These are phyloP conservation scores for Naegleria lovaniensis DNA, from an alignment of 208 protist genomes.

Conservation along the genomic window DNA sequence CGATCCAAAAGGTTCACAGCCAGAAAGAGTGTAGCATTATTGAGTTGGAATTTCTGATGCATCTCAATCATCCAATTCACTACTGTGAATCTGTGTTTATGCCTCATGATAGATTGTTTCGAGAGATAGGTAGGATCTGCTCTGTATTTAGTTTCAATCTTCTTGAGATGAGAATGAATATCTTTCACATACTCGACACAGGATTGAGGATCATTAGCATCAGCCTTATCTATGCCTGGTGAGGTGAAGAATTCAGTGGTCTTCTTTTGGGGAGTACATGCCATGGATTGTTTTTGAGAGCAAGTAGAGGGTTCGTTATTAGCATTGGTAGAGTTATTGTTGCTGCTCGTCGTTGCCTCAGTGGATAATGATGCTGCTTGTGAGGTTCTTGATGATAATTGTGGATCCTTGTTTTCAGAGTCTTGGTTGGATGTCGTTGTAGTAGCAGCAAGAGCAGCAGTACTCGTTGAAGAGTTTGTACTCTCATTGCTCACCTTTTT, in stretches of 20 bases:
- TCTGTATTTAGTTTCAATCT: background rate
- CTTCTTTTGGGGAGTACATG: background rate
- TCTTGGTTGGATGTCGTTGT: background rate
- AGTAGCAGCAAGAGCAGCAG: too few species aligned
- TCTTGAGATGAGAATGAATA: background rate
- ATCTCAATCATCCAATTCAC: constrained; percentile 98
- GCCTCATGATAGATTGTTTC: constrained; percentile 78
- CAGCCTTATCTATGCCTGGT: background rate
- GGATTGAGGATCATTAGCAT: background rate
- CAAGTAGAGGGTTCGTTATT: too few species aligned
- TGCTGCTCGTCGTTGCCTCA: too few species aligned
- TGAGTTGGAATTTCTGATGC: constrained; percentile 91
- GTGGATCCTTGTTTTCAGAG: background rate
- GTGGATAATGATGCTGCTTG: too few species aligned
- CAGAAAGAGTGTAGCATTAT: constrained; percentile 91
- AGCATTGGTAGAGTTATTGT: too few species aligned
- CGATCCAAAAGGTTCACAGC: constrained; percentile 93
- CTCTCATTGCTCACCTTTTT: background rate
- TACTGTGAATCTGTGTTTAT: constrained; percentile 93
- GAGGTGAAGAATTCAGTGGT: background rate
- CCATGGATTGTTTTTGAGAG: background rate
- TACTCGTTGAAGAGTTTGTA: background rate
- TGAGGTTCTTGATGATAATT: background rate
- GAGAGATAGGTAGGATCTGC: background rate
- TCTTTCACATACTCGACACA: background rate